Percentiles rank a stretch among this genome's conserved stretches.
Conservation (phyloP, 345 rosid species). For the Salix purpurea region DNA sequence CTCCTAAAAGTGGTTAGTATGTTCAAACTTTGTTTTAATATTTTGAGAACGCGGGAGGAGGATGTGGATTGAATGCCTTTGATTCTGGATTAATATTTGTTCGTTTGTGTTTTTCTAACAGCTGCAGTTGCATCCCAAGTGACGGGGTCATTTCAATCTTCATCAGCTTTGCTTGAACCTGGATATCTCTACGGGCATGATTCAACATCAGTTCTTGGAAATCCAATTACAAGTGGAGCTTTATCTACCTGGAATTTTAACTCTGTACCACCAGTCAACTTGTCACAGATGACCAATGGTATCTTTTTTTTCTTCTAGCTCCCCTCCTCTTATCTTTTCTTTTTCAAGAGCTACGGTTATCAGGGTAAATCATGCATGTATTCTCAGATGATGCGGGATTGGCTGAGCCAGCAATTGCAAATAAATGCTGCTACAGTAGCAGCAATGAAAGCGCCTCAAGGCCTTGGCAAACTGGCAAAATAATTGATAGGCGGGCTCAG, state of each 20-base stretch:
- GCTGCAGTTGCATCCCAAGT: constrained; percentile 45
- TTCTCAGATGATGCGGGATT: constrained; percentile 30
- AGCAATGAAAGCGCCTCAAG: constrained; percentile 46
- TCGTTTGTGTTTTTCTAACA: constrained; percentile 17
- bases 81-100: constrained; percentile 17
- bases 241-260: constrained; percentile 50
- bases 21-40: background rate
- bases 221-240: constrained; percentile 34
- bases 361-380: background rate
- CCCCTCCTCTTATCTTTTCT: background rate
- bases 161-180: constrained; percentile 46
- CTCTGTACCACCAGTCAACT: constrained; percentile 32
- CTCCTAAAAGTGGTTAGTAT: constrained; percentile 57
- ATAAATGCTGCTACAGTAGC: constrained; percentile 38
- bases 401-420: constrained; percentile 20
- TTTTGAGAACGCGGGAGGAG: background rate
- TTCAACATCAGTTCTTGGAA: constrained; percentile 39
- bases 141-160: constrained; percentile 41
- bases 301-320: background rate
- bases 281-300: constrained; percentile 44
- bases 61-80: background rate
- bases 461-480: constrained; percentile 29
- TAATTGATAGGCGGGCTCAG: constrained; percentile 26
- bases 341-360: background rate
- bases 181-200: constrained; percentile 41